Conservation (phyloP, 1,284 basidiomycete genomes). For the Puccinia coronata region DNA sequence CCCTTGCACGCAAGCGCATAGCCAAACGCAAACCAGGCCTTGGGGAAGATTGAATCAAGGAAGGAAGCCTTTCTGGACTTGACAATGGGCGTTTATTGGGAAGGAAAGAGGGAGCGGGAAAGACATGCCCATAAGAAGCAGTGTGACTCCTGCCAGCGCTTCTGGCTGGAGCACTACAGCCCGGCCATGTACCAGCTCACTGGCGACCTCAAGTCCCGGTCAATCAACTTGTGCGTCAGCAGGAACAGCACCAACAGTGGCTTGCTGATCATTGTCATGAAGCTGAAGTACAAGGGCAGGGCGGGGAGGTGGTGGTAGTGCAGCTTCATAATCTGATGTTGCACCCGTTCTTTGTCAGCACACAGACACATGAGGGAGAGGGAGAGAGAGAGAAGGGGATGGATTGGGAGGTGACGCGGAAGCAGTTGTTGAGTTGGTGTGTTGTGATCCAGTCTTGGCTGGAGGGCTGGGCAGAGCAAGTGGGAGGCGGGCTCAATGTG, state of each 20-base stretch:
- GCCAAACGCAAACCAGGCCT: slow-evolving; percentile 96
- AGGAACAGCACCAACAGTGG: slow-evolving; percentile 90
- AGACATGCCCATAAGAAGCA: slow-evolving; percentile 86
- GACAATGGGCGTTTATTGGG: neutral
- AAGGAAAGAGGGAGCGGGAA: neutral
- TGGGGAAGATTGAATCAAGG: slow-evolving; percentile 94
- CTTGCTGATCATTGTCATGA: slow-evolving; percentile 94
- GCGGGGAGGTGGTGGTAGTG: slow-evolving; percentile 79
- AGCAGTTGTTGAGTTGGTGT: slow-evolving; percentile 94
- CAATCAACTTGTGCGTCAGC: slow-evolving; percentile 91
- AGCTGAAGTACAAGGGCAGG: slow-evolving; percentile 90
- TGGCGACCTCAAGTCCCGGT: slow-evolving; percentile 84
- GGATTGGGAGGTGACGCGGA: slow-evolving; percentile 78
- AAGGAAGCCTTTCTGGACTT: slow-evolving; percentile 79
- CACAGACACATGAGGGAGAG: too few species aligned
- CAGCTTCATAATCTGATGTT: slow-evolving; percentile 72
- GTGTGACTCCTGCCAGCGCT: slow-evolving; percentile 82
- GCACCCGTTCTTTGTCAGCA: too few species aligned
- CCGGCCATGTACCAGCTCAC: slow-evolving; percentile 98
- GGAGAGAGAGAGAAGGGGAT: slow-evolving; percentile 51
- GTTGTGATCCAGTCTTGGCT: too few species aligned
- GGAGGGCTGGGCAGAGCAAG: too few species aligned
- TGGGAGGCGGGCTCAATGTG: too few species aligned
- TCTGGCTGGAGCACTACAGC: slow-evolving; percentile 86
- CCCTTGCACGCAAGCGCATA: slow-evolving; percentile 96